Conservation (phyloP, 106 monocot genomes). For the Acanthochlamys bracteata region DNA sequence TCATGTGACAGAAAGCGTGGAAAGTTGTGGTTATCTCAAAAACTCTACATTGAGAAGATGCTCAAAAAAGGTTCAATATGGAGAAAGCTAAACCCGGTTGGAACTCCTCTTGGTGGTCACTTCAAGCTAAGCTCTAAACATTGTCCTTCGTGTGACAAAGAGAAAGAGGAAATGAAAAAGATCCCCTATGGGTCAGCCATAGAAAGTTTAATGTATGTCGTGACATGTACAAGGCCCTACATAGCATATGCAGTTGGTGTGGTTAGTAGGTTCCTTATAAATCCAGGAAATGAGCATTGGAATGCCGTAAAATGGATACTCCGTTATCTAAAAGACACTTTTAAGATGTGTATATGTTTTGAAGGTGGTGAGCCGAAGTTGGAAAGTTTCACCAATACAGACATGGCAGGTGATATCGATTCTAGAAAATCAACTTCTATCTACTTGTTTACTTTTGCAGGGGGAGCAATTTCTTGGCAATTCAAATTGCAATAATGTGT, state of each 20-base stretch:
- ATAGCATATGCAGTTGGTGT: background rate
- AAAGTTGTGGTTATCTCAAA: slow-evolving; percentile 7
- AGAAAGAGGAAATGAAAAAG: background rate
- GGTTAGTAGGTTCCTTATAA: background rate
- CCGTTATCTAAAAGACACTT: background rate
- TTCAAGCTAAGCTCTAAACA: background rate
- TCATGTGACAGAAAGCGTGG: slow-evolving; percentile 8
- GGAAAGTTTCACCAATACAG: slow-evolving; percentile 7
- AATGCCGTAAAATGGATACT: background rate
- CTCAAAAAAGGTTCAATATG: slow-evolving; percentile 1
- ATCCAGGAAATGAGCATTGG: background rate
- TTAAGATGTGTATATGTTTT: background rate
- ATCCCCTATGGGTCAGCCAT: background rate
- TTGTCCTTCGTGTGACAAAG: background rate
- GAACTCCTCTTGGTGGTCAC: background rate
- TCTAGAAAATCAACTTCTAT: slow-evolving; percentile 1
- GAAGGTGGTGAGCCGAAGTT: background rate
- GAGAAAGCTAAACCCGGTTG: slow-evolving; percentile 1
- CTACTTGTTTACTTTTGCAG: slow-evolving; percentile 2
- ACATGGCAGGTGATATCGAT: slow-evolving; percentile 1
- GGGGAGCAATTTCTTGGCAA: background rate
- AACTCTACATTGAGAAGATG: background rate
- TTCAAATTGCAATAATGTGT: background rate
- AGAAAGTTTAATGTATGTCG: background rate
- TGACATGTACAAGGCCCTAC: background rate